phyloP scores from a whole-genome alignment of 2,329 filamentous ascomycete species.

The Pezicula carpinea region DNA sequence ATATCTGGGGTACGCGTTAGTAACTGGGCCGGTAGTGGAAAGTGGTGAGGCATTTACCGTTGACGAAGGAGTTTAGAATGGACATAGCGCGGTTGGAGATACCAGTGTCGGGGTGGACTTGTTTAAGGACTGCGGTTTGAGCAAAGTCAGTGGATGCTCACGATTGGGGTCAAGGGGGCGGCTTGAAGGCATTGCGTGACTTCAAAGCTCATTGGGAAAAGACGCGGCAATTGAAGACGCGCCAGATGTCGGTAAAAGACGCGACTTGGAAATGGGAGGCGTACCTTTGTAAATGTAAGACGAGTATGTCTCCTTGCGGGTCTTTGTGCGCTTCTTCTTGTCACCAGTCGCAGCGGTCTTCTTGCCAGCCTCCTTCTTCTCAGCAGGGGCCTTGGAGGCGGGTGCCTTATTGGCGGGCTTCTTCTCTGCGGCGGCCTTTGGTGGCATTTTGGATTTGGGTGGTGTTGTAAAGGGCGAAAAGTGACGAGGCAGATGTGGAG shows the following conservation, averaged over 20 bases:
- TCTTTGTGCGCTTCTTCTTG: conserved; percentile 99
- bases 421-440: conserved; percentile 91
- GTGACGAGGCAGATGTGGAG: conserved; percentile 1
- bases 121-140: conserved; percentile 77
- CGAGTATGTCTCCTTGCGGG: conserved; percentile 99
- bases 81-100: conserved; percentile 99
- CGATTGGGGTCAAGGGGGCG: conserved; percentile 12
- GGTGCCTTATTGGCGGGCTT: conserved; percentile 97
- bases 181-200: conserved; percentile 7
- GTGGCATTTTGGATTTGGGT: conserved; percentile 69
- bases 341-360: conserved; percentile 95
- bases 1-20: conserved; percentile 64
- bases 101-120: conserved; percentile 99
- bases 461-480: conserved; percentile 18
- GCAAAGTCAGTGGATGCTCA: conserved; percentile 32
- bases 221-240: conserved; percentile 11
- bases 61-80: conserved; percentile 99
- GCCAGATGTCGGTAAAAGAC: conserved; percentile 9
- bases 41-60: conserved; percentile 59
- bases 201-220: conserved; percentile 1
- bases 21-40: conserved; percentile 1
- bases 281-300: conserved; percentile 99
- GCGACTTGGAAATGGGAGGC: conserved; percentile 27
- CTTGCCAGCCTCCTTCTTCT: conserved; percentile 99
- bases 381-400: conserved; percentile 76